phyloP scores from a whole-genome alignment of 73 alveolate species.

The Urostyla sp. region DNA sequence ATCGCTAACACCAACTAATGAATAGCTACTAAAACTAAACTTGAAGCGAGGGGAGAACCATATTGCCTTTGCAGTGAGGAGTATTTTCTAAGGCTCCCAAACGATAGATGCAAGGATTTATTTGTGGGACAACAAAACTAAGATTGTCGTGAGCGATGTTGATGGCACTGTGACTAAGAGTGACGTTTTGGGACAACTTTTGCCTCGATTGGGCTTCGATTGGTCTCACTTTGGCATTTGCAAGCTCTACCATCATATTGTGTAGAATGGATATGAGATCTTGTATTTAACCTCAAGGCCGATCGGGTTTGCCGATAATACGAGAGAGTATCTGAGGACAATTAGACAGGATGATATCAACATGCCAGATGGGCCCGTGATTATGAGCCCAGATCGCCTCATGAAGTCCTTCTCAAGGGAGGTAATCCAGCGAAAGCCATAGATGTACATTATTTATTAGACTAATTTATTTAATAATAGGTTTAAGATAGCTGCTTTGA shows the following conservation, averaged over 20 bases:
- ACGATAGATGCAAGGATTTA: conserved; percentile 78
- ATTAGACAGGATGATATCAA: conserved; percentile 64
- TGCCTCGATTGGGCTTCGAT: conserved; percentile 93
- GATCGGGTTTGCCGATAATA: conserved; percentile 87
- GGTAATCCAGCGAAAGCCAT: conserved; percentile 88
- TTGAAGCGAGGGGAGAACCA: conserved; percentile 85
- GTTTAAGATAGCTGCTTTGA: conserved; percentile 92
- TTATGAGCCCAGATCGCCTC: conserved; percentile 96
- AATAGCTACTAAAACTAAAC: conserved; percentile 73
- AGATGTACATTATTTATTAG: conserved; percentile 23
- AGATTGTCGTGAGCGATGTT: conserved; percentile 92
- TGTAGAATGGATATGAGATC: conserved; percentile 90
- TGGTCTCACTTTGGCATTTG: conserved; percentile 97
- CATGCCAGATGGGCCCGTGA: conserved; percentile 96
- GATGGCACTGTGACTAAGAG: conserved; percentile 98
- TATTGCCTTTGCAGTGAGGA: conserved; percentile 78
- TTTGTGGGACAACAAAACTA: conserved; percentile 84
- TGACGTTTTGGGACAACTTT: conserved; percentile 94
- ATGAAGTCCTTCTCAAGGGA: conserved; percentile 92
- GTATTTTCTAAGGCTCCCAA: conserved; percentile 75
- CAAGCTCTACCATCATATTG: conserved; percentile 76
- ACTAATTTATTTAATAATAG: background rate
- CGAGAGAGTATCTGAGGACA: conserved; percentile 75
- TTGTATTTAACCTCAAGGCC: conserved; percentile 97
- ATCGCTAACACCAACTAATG: conserved; percentile 80